Conservation (phyloP, 352 stramenopile genomes). For the Peronospora destructor region DNA sequence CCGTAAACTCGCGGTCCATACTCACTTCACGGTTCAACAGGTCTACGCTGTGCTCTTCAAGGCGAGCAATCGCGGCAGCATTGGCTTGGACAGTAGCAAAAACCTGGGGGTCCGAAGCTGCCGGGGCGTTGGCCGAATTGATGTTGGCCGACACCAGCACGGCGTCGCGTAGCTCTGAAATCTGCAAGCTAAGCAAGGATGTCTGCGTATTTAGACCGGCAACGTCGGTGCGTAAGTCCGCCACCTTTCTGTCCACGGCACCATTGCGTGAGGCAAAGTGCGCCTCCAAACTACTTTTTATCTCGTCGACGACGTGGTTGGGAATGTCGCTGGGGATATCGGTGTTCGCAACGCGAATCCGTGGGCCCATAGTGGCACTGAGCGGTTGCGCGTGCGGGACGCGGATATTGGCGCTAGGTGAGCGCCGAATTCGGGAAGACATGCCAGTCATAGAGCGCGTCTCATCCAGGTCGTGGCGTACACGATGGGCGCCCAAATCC, state of each 20-base stretch:
- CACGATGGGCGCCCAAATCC: constrained; percentile 14
- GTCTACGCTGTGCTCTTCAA: constrained; percentile 67
- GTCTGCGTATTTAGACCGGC: constrained; percentile 42
- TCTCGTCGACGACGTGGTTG: constrained; percentile 43
- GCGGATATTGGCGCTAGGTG: constrained; percentile 16
- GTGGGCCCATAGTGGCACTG: constrained; percentile 23
- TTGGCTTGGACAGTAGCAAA: constrained; percentile 38
- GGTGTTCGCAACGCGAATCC: constrained; percentile 35
- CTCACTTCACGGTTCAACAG: constrained; percentile 56
- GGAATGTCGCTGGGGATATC: constrained; percentile 45
- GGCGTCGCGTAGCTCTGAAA: constrained; percentile 44
- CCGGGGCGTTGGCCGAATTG: constrained; percentile 3
- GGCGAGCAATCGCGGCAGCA: constrained; percentile 46
- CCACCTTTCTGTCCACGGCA: constrained; percentile 60
- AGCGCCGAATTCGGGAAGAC: constrained; percentile 20
- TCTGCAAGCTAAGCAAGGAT: constrained; percentile 31
- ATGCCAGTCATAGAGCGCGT: constrained; percentile 30
- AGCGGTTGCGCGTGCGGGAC: constrained; percentile 21
- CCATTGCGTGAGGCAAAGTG: constrained; percentile 46
- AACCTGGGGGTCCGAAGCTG: constrained; percentile 23
- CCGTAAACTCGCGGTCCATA: constrained; percentile 55
- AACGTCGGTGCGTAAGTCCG: constrained; percentile 54
- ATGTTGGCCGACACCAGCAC: constrained; percentile 33
- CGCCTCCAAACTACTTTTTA: constrained; percentile 66
- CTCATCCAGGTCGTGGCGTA: constrained; percentile 26